Evolutionary conservation across 2,329 filamentous ascomycete species (phyloP).

Genomic region (Xenoacremonium recifei): DNA sequence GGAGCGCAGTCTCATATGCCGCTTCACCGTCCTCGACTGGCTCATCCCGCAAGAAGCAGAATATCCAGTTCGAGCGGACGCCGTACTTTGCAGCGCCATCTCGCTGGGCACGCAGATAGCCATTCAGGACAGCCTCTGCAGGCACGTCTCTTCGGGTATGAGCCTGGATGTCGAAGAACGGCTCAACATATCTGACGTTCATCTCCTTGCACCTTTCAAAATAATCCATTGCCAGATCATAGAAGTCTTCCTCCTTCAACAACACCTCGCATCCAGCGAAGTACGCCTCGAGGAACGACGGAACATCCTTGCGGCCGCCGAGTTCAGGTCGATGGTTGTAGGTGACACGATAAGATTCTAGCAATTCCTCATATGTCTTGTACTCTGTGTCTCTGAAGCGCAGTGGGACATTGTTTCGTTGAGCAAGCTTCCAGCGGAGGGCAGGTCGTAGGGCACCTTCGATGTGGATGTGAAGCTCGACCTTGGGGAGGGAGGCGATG

Average conservation of each 20-base stretch:
- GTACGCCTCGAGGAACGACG: conserved; percentile 70
- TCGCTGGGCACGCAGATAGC: conserved; percentile 57
- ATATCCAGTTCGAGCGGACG: conserved; percentile 63
- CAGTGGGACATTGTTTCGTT: conserved; percentile 61
- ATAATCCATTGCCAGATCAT: conserved; percentile 68
- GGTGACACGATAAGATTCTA: conserved; percentile 59
- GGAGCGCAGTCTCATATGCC: conserved; percentile 46
- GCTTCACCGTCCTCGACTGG: conserved; percentile 69
- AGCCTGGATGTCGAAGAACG: conserved; percentile 78
- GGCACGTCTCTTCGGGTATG: conserved; percentile 61
- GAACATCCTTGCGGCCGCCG: conserved; percentile 29
- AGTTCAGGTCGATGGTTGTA: conserved; percentile 44
- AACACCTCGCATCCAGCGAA: conserved; percentile 74
- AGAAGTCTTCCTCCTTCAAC: conserved; percentile 64
- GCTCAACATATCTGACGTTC: conserved; percentile 67
- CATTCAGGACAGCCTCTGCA: conserved; percentile 60
- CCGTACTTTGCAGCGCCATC: conserved; percentile 60
- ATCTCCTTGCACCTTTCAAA: conserved; percentile 61
- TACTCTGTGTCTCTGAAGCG: conserved; percentile 51
- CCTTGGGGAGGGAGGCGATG: conserved; percentile 67
- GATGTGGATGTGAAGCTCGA: conserved; percentile 77
- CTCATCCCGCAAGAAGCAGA: conserved; percentile 70
- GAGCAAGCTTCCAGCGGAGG: conserved; percentile 66
- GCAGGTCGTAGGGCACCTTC: conserved; percentile 69
- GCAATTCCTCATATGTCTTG: conserved; percentile 55